Evolutionary conservation across 345 rosid genomes (phyloP).

Genomic region (Limnanthes douglasii): DNA sequence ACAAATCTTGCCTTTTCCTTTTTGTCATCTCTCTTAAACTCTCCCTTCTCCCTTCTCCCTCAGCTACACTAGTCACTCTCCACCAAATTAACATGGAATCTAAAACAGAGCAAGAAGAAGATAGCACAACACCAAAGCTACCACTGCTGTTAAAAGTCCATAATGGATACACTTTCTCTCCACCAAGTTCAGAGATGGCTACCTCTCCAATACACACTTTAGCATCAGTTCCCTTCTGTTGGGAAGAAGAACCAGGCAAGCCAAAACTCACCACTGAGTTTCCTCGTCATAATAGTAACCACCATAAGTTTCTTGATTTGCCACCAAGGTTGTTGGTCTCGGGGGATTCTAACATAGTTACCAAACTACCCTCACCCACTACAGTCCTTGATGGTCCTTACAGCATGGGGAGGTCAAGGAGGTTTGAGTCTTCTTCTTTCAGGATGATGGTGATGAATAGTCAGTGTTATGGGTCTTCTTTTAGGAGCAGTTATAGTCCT

Average conservation of each 20-base stretch:
- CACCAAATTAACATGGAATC: constrained; percentile 12
- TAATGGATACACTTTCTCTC: constrained; percentile 19
- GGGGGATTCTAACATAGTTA: constrained; percentile 17
- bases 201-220: constrained; percentile 47
- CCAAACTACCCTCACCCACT: constrained; percentile 32
- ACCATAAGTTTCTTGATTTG: constrained; percentile 32
- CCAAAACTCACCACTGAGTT: constrained; percentile 31
- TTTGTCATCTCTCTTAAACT: too few relatives aligned
- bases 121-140: constrained; percentile 14
- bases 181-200: constrained; percentile 34
- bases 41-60: constrained; percentile 8
- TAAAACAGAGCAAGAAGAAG: constrained; percentile 18
- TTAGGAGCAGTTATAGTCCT: constrained; percentile 19
- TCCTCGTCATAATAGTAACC: constrained; percentile 1
- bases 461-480: constrained; percentile 22
- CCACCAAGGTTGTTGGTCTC: constrained; percentile 47
- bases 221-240: constrained; percentile 71
- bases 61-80: background rate
- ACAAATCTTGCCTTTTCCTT: background rate
- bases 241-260: constrained; percentile 92
- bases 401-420: constrained; percentile 14
- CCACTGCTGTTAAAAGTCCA: constrained; percentile 23
- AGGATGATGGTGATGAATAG: constrained; percentile 12
- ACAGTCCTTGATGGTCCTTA: constrained; percentile 23
- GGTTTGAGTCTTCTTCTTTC: constrained; percentile 18